A percentile compares a stretch with the other conserved stretches of the same genome.
Conservation (phyloP, 306 rosid genomes). For the Ceratonia siliqua region DNA sequence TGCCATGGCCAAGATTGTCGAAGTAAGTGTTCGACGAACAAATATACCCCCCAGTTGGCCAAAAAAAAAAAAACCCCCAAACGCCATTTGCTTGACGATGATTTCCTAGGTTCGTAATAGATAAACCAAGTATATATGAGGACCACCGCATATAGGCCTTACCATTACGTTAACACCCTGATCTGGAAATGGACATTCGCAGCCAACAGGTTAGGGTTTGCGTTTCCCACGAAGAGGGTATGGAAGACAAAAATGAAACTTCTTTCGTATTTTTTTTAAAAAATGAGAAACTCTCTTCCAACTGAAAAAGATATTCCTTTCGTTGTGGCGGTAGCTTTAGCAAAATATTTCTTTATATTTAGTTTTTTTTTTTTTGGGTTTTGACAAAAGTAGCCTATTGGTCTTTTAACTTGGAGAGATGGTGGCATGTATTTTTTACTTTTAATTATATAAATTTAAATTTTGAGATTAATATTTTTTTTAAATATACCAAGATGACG, state of each 20-base stretch:
- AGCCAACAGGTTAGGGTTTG: conserved; percentile 15
- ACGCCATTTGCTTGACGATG: neutral
- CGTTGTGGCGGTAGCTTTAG: too few species aligned
- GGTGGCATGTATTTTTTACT: too few species aligned
- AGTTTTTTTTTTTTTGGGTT: too few species aligned
- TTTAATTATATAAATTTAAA: too few species aligned
- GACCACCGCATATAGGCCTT: neutral
- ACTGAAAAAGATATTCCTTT: too few species aligned
- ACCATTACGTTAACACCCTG: conserved; percentile 28
- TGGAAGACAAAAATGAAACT: neutral
- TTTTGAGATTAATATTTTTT: too few species aligned
- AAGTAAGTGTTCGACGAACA: neutral
- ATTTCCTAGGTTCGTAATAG: neutral
- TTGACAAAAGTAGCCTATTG: too few species aligned
- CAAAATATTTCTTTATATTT: too few species aligned
- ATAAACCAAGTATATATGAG: neutral
- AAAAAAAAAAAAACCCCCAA: too few species aligned
- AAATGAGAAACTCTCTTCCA: neutral
- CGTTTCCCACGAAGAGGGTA: neutral
- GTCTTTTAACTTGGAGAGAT: too few species aligned
- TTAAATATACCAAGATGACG: too few species aligned
- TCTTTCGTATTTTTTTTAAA: neutral
- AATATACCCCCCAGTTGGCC: neutral
- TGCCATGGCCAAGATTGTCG: neutral
- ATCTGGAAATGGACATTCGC: neutral